These are phyloP conservation scores for Penicillium maclennaniae DNA, from an alignment of 495 filamentous ascomycete genomes.

Conservation along the genomic window DNA sequence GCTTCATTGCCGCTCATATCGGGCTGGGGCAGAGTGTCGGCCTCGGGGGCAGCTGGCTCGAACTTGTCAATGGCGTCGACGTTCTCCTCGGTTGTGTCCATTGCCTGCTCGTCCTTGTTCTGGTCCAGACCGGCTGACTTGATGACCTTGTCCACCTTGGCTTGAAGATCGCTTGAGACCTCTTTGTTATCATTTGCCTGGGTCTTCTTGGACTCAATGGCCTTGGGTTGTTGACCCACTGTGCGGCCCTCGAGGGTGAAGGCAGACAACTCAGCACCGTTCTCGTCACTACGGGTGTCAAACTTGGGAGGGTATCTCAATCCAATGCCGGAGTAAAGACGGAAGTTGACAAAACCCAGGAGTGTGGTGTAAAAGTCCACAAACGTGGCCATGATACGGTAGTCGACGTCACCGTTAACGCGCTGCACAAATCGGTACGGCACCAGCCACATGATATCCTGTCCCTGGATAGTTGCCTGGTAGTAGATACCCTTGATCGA, in stretches of 20 bases:
- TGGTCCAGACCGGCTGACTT: constrained; percentile 42
- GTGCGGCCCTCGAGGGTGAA: constrained; percentile 78
- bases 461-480: constrained; percentile 96
- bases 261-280: constrained; percentile 85
- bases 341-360: constrained; percentile 91
- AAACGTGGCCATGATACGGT: constrained; percentile 98
- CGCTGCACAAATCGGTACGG: constrained; percentile 96
- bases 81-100: constrained; percentile 41
- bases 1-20: constrained; percentile 51
- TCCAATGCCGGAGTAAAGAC: constrained; percentile 85
- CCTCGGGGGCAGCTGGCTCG: constrained; percentile 68
- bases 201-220: constrained; percentile 49
- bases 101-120: constrained; percentile 40
- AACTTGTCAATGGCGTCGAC: constrained; percentile 84
- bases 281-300: constrained; percentile 77
- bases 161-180: constrained; percentile 47
- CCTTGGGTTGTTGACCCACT: constrained; percentile 50
- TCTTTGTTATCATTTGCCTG: constrained; percentile 45
- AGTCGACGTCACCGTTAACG: constrained; percentile 89
- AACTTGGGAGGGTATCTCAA: constrained; percentile 94
- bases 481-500: constrained; percentile 99
- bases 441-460: constrained; percentile 95
- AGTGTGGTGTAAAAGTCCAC: constrained; percentile 98
- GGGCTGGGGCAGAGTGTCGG: constrained; percentile 84
- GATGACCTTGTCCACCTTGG: constrained; percentile 52